Percentiles rank a stretch among this genome's conserved stretches.
Evolutionary conservation across 2,329 filamentous ascomycete species (phyloP).

Genomic region (Blastomyces gilchristii): DNA sequence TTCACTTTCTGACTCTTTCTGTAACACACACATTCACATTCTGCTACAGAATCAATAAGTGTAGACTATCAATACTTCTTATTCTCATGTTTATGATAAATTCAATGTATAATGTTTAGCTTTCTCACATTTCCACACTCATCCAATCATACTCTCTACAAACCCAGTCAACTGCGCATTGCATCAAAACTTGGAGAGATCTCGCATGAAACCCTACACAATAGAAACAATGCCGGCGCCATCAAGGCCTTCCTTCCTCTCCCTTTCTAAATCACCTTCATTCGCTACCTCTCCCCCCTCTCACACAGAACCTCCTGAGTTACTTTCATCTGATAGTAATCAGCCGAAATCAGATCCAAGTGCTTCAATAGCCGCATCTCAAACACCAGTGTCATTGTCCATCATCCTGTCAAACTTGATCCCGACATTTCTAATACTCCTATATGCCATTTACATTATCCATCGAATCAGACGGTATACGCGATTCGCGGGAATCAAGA

Average conservation of each 20-base stretch:
- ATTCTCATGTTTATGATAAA: neutral
- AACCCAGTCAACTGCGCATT: neutral
- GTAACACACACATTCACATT: neutral
- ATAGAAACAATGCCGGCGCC: neutral
- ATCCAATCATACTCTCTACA: neutral
- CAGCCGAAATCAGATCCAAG: neutral
- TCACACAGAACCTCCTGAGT: neutral
- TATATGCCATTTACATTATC: constrained; percentile 16
- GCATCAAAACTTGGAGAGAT: neutral
- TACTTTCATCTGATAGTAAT: neutral
- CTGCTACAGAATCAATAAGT: neutral
- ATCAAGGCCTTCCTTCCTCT: neutral
- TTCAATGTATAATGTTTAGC: neutral
- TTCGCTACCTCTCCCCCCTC: too few species aligned
- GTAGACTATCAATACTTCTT: neutral
- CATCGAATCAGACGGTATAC: neutral
- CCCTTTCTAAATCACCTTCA: neutral
- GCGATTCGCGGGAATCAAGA: neutral
- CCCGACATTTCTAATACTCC: constrained; percentile 8
- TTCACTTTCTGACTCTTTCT: neutral
- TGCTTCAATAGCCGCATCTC: neutral
- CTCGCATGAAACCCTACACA: neutral
- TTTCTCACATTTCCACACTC: neutral
- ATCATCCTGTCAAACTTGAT: constrained; percentile 12
- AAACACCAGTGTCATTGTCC: constrained; percentile 5